A percentile compares a stretch with the other conserved stretches of the same genome.
Evolutionary conservation across 148 eudicot species (phyloP).

Genomic region (Chenopodium formosanum): DNA sequence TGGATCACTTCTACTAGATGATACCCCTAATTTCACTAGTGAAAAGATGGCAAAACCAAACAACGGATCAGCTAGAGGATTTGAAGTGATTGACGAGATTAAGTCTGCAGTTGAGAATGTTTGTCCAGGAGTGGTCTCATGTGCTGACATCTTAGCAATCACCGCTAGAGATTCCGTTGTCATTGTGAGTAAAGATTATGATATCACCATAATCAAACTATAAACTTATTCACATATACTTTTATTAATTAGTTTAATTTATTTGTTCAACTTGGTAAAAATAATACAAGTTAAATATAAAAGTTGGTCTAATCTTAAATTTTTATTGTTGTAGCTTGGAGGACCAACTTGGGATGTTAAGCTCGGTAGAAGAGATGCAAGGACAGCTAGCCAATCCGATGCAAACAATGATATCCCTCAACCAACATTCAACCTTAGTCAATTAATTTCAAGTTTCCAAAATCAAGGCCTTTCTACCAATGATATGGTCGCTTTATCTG

Average conservation of each 20-base stretch:
- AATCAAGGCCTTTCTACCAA: conserved; percentile 49
- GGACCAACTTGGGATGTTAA: conserved; percentile 60
- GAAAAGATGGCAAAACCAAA: conserved; percentile 73
- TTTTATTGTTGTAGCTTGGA: conserved; percentile 42
- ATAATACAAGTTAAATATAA: no score
- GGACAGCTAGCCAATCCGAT: conserved; percentile 46
- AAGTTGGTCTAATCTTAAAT: not conserved
- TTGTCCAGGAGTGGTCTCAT: conserved; percentile 77
- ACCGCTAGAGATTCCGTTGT: conserved; percentile 72
- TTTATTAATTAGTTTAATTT: no score
- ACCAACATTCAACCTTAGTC: conserved; percentile 40
- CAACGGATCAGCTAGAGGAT: conserved; percentile 61
- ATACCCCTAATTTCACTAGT: conserved; percentile 51
- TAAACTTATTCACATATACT: no score
- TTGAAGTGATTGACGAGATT: conserved; percentile 67
- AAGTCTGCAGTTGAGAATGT: conserved; percentile 65
- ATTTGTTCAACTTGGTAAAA: no score
- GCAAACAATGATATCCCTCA: conserved; percentile 60
- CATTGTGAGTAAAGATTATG: conserved; percentile 40
- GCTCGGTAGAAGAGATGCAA: conserved; percentile 62
- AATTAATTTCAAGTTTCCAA: conserved; percentile 43
- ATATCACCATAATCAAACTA: not conserved
- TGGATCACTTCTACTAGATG: conserved; percentile 75
- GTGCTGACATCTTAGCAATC: conserved; percentile 80
- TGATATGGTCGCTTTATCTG: conserved; percentile 59